Evolutionary conservation across 805 yeast species (phyloP).

Genomic region (Zygotorulaspora chibaensis): DNA sequence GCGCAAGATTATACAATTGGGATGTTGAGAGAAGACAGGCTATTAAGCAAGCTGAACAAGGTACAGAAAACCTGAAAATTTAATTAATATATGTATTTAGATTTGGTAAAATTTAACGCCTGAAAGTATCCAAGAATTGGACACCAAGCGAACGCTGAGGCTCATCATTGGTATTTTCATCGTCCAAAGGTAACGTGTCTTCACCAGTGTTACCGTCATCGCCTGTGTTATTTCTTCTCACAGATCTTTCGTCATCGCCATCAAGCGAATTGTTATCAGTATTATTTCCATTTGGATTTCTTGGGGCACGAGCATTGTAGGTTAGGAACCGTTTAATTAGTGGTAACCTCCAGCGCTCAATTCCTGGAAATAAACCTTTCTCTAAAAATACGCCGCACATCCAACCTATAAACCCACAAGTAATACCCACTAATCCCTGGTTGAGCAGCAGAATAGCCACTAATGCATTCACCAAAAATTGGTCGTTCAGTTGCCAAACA

Average conservation of each 20-base stretch:
- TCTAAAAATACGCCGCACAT: constrained; percentile 42
- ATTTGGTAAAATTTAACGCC: constrained; percentile 34
- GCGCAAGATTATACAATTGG: constrained; percentile 88
- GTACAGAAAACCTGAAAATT: constrained; percentile 36
- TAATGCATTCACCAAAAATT: constrained; percentile 31
- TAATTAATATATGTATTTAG: constrained; percentile 7
- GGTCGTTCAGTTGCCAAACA: constrained; percentile 33
- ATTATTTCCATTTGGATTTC: constrained; percentile 4
- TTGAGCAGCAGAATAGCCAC: constrained; percentile 40
- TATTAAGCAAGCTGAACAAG: constrained; percentile 42
- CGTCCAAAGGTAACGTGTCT: constrained; percentile 18
- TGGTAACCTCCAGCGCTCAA: constrained; percentile 34
- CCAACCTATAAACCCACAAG: constrained; percentile 41
- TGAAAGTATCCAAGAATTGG: constrained; percentile 57
- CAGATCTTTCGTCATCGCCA: constrained; percentile 32
- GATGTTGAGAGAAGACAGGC: constrained; percentile 69
- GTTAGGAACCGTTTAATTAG: constrained; percentile 21
- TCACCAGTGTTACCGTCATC: constrained; percentile 10
- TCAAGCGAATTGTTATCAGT: constrained; percentile 10
- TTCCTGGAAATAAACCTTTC: constrained; percentile 43
- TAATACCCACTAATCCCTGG: constrained; percentile 39
- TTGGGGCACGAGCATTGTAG: constrained; percentile 15
- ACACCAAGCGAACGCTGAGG: constrained; percentile 59
- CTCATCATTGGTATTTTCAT: constrained; percentile 47
- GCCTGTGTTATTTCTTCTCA: constrained; percentile 22